These are phyloP conservation scores for Phytophthora fragariae DNA, from an alignment of 352 stramenopile species.

Conservation along the genomic window DNA sequence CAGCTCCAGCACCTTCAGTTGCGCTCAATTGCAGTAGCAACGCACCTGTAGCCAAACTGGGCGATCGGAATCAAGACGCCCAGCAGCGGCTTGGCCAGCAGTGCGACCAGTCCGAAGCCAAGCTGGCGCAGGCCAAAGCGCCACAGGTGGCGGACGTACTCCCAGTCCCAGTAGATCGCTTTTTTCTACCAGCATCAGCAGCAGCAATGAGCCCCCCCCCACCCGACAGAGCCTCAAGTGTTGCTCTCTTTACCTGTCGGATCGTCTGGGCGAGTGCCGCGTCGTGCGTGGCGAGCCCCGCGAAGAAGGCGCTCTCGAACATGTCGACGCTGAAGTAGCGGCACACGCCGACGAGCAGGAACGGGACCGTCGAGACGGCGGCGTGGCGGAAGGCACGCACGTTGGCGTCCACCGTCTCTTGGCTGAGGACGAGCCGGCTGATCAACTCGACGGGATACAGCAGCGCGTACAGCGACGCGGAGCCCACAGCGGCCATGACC, in stretches of 20 bases:
- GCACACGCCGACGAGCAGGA: conserved; percentile 61
- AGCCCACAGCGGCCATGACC: conserved; percentile 59
- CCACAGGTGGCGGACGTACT: conserved; percentile 66
- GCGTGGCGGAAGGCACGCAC: conserved; percentile 64
- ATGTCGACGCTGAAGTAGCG: conserved; percentile 66
- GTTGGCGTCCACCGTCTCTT: conserved; percentile 52
- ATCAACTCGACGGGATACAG: conserved; percentile 74
- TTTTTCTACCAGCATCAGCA: conserved; percentile 39
- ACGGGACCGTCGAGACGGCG: conserved; percentile 57
- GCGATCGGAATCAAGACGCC: conserved; percentile 60
- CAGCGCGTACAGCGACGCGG: conserved; percentile 53
- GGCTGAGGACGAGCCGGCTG: conserved; percentile 45
- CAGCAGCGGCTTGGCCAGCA: conserved; percentile 58
- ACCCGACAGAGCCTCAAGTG: no score
- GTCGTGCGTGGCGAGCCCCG: conserved; percentile 56
- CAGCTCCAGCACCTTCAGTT: no score
- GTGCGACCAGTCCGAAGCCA: conserved; percentile 59
- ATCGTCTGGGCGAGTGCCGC: conserved; percentile 49
- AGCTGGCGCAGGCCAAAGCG: conserved; percentile 57
- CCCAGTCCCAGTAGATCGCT: conserved; percentile 78
- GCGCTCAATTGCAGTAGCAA: background rate
- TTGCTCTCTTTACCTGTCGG: conserved; percentile 35
- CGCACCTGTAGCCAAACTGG: conserved; percentile 70
- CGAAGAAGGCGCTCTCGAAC: conserved; percentile 81
- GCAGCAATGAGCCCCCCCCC: background rate